Evolutionary conservation across 495 filamentous ascomycete genomes (phyloP), one percentile per base, ranked within the genome.

Genomic region (Tuber calosporum): DNA sequence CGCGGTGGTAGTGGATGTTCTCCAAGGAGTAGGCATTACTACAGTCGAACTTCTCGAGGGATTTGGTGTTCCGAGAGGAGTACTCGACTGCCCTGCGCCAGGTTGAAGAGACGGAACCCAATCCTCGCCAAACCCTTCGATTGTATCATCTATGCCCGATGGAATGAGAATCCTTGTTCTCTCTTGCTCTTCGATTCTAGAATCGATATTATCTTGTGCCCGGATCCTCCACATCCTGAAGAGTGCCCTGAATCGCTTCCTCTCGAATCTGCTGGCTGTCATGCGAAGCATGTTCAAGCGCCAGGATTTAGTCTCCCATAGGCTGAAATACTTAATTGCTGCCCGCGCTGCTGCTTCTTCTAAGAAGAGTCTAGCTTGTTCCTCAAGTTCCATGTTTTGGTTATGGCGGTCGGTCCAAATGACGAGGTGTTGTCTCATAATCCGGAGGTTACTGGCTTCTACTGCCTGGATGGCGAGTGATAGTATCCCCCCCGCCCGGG

Each of bases 291-390:
- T 67, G 26, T 75, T 71, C 11, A 80, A 38, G n/a, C 73, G 72
- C 75, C 71, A 80, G 19, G 69, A 73, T n/a, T 62, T 67, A 19
- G 45, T 77, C 42, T 75, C 45, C 77, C 77, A 80, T 26, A 68
- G 15, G 26, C 73, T 66, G 19, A 80, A 39, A 58, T 79, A 79
- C 66, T 77, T 79, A 13, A 67, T 48, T 20, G 68, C 71, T n/a
- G 79, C 67, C 66, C 58, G 45, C n/a, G 38, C 43, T 41, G 68
- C 77, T 36, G 72, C 70, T 34, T 70, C 53, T 43, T 70, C 68
- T 5, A 69, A 67, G 4, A 72, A 37, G 15, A 71, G 30, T 11
- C 68, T 69, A 30, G 78, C 74, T 26, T 66, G 40, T 36, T 72
- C 39, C 1, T 77, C 62, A 13, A 62, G 53, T 62, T 62, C 53